phyloP scores from a whole-genome alignment of 257 asterid genomes.

The Solanum megistacrolobum region DNA sequence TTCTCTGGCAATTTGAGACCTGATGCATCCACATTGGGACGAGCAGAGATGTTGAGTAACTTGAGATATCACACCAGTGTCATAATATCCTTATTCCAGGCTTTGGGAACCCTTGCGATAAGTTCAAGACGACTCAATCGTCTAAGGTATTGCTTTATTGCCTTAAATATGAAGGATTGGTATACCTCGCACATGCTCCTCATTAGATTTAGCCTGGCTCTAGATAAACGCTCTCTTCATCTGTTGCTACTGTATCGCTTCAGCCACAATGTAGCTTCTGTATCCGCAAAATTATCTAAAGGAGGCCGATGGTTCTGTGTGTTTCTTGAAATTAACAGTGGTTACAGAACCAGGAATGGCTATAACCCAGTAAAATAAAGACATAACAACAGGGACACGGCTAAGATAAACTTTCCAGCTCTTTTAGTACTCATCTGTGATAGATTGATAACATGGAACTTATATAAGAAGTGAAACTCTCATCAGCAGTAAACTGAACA shows the following conservation, averaged over 20 bases:
- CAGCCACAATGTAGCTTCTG: neutral
- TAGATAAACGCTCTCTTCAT: neutral
- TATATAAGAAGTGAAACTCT: neutral
- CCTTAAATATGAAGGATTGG: neutral
- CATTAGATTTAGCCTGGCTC: neutral
- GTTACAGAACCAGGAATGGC: neutral
- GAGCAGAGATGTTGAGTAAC: constrained; percentile 99
- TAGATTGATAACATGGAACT: neutral
- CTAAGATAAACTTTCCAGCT: neutral
- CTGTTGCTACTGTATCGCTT: neutral
- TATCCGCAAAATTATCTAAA: neutral
- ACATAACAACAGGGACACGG: neutral
- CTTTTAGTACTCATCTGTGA: neutral
- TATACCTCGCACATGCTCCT: neutral
- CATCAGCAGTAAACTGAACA: neutral
- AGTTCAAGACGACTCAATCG: constrained; percentile 96
- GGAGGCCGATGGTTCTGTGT: neutral
- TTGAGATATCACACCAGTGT: constrained; percentile 98
- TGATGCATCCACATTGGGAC: constrained; percentile 89
- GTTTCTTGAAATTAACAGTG: neutral
- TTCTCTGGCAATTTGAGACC: constrained; percentile 91
- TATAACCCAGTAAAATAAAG: neutral
- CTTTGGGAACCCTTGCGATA: constrained; percentile 90
- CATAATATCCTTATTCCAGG: constrained; percentile 85
- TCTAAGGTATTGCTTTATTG: constrained; percentile 55